Evolutionary conservation across 169 alveolate species (phyloP).

Genomic region (Plasmodium relictum): DNA sequence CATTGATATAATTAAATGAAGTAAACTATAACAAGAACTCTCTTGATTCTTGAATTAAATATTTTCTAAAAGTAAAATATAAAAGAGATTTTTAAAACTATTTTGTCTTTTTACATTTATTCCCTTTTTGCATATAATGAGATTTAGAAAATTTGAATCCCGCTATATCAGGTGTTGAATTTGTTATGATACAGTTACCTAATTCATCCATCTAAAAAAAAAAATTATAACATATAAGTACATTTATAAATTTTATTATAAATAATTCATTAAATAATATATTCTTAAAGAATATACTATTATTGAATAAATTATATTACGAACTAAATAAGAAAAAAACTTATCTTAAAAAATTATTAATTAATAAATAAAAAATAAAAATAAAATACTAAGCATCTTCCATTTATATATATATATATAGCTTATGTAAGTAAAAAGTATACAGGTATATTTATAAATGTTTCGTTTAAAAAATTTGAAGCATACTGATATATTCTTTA

Average conservation of each 20-base stretch:
- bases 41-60: background rate
- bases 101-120: slow-evolving; percentile 8
- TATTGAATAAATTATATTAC: too few relatives aligned
- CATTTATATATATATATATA: slow-evolving; percentile 6
- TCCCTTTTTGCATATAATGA: slow-evolving; percentile 23
- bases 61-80: background rate
- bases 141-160: slow-evolving; percentile 32
- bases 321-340: too few relatives aligned
- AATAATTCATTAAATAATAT: too few relatives aligned
- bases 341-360: too few relatives aligned
- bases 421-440: background rate
- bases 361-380: background rate
- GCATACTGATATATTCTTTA: slow-evolving; percentile 55
- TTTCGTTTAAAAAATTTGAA: background rate
- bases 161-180: slow-evolving; percentile 29
- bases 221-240: background rate
- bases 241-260: too few relatives aligned
- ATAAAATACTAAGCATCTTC: background rate
- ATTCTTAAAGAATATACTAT: too few relatives aligned
- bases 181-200: slow-evolving; percentile 64
- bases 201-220: slow-evolving; percentile 53
- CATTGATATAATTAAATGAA: too few relatives aligned
- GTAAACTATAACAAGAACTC: too few relatives aligned
- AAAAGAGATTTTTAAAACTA: background rate
- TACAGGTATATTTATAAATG: background rate